A percentile compares a stretch with the other conserved stretches of the same genome.
Evolutionary conservation across 2,329 filamentous ascomycete species (phyloP).

Genomic region (Microcyclospora pomicola): DNA sequence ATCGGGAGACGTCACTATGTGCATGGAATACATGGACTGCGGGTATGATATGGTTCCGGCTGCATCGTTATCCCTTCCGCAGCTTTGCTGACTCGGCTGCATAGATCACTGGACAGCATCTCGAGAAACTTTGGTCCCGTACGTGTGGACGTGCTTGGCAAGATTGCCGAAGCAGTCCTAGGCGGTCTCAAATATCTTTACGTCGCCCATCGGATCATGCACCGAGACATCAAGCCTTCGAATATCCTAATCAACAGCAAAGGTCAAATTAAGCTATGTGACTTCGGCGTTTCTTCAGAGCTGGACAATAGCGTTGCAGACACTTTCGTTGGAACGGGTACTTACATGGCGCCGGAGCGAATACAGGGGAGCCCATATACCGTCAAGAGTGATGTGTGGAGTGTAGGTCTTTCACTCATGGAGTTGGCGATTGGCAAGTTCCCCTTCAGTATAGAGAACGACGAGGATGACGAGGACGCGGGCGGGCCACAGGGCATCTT

Average conservation of each 20-base stretch:
- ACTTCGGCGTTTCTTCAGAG: constrained; percentile 97
- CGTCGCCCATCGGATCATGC: constrained; percentile 93
- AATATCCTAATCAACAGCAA: constrained; percentile 93
- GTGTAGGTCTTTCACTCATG: constrained; percentile 89
- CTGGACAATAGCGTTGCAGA: constrained; percentile 96
- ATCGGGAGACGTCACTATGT: constrained; percentile 96
- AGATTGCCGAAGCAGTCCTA: constrained; percentile 91
- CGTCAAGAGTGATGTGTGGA: constrained; percentile 98
- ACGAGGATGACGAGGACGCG: constrained; percentile 52
- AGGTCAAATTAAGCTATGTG: constrained; percentile 91
- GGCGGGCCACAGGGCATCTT: constrained; percentile 80
- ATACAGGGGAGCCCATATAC: constrained; percentile 96
- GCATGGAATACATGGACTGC: constrained; percentile 99
- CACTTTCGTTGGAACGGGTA: constrained; percentile 95
- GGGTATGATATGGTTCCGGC: constrained; percentile 48
- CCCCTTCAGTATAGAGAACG: constrained; percentile 76
- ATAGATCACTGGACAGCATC: constrained; percentile 78
- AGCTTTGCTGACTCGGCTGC: constrained; percentile 4
- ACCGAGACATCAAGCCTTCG: constrained; percentile 95
- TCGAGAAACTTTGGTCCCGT: constrained; percentile 91
- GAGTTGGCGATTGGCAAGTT: constrained; percentile 96
- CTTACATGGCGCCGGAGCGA: constrained; percentile 97
- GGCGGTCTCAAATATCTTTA: constrained; percentile 92
- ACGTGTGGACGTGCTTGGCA: constrained; percentile 88
- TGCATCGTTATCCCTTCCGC: neutral